phyloP scores from a whole-genome alignment of 2,329 filamentous ascomycete species.

The Colletotrichum zoysiae region DNA sequence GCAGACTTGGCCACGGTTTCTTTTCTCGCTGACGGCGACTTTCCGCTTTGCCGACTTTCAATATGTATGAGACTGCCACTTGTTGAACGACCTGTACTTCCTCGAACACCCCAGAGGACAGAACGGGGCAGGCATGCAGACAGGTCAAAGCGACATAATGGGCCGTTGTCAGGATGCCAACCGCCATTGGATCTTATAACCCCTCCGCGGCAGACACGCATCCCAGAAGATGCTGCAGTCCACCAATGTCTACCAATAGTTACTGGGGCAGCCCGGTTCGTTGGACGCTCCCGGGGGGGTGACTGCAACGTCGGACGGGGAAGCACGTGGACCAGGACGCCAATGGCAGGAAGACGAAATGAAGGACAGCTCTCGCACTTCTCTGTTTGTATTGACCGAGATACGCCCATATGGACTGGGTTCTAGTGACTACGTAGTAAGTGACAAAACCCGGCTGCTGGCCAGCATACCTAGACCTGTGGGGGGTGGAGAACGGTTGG shows the following conservation, averaged over 20 bases:
- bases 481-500: background rate
- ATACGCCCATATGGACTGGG: background rate
- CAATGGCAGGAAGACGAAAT: constrained; percentile 15
- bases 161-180: background rate
- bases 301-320: constrained; percentile 18
- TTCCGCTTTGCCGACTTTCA: constrained; percentile 5
- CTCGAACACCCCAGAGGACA: background rate
- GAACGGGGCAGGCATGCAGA: background rate
- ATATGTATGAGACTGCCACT: background rate
- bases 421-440: too few species aligned
- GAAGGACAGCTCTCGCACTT: constrained; percentile 9
- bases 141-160: background rate
- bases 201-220: background rate
- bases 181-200: background rate
- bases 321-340: constrained; percentile 2
- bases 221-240: background rate
- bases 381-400: background rate
- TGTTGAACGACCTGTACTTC: background rate
- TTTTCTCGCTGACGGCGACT: background rate
- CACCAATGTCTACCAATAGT: background rate
- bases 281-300: constrained; percentile 27
- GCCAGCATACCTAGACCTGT: background rate
- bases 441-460: background rate
- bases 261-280: constrained; percentile 10
- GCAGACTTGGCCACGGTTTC: background rate